A percentile compares a stretch with the other conserved stretches of the same genome.
These are phyloP conservation scores for Hyparrhenia diplandra DNA, from an alignment of 176 grass and related monocot genomes.

Conservation along the genomic window DNA sequence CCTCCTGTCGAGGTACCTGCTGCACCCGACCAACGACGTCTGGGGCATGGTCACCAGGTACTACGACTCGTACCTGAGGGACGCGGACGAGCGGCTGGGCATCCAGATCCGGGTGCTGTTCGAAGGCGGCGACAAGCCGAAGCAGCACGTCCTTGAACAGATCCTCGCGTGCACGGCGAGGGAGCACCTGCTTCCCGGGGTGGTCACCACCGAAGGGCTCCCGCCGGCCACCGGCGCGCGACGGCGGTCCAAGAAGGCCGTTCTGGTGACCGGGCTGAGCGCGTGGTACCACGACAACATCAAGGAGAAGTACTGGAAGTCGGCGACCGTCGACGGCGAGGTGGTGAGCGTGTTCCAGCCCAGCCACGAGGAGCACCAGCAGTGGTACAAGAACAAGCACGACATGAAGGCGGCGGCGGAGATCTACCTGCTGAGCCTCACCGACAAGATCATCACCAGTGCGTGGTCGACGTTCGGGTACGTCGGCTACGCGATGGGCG, in stretches of 20 bases:
- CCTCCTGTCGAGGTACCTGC: constrained; percentile 44
- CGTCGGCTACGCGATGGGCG: constrained; percentile 8
- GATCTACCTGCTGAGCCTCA: constrained; percentile 29
- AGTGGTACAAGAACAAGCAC: background rate
- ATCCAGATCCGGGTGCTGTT: constrained; percentile 61
- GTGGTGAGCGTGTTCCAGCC: constrained; percentile 55
- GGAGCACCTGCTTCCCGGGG: constrained; percentile 25
- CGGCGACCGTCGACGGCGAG: constrained; percentile 13
- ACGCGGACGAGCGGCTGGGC: constrained; percentile 32
- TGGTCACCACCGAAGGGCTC: background rate
- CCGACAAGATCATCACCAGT: constrained; percentile 16
- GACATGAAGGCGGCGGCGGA: constrained; percentile 41
- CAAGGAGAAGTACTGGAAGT: constrained; percentile 41
- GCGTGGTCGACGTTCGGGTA: constrained; percentile 34
- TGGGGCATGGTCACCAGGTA: constrained; percentile 64
- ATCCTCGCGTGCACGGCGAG: constrained; percentile 37
- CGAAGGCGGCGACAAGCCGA: background rate
- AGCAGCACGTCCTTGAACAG: constrained; percentile 16
- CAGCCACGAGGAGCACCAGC: constrained; percentile 48
- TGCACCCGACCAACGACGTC: constrained; percentile 50
- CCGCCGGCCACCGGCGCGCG: background rate
- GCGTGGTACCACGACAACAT: constrained; percentile 42
- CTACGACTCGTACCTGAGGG: constrained; percentile 36
- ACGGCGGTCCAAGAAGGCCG: background rate
- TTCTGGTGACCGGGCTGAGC: constrained; percentile 25